phyloP scores from a whole-genome alignment of 306 rosid species.

The Vigna mungo region DNA sequence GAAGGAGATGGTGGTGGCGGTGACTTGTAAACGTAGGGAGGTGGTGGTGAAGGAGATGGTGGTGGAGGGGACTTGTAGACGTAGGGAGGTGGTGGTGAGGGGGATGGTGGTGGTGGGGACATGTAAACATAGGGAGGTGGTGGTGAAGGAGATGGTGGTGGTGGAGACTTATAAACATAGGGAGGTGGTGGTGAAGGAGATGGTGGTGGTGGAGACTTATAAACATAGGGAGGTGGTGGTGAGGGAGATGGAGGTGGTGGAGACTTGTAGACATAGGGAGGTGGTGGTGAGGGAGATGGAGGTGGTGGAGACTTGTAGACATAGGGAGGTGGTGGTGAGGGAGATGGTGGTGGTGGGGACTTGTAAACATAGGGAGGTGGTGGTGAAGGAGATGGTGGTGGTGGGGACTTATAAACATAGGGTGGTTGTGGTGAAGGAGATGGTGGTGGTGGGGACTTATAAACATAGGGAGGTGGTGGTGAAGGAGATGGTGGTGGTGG shows the following conservation, averaged over 20 bases:
- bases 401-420: neutral
- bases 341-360: no score
- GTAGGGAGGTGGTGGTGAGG: neutral
- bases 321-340: neutral
- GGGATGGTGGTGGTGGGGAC: neutral
- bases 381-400: neutral
- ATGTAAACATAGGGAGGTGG: neutral
- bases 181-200: neutral
- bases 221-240: neutral
- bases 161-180: neutral
- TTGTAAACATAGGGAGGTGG: no score
- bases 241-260: neutral
- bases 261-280: neutral
- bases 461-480: neutral
- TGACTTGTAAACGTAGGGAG: neutral
- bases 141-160: neutral
- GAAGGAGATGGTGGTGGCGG: neutral
- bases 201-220: neutral
- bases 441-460: neutral
- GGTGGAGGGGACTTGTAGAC: neutral
- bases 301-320: neutral
- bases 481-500: neutral
- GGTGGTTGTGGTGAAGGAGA: neutral
- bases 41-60: neutral
- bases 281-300: neutral